Evolutionary conservation across 2,329 filamentous ascomycete species (phyloP), one percentile per base, ranked within the genome.

Genomic region (Penicillium crustosum): DNA sequence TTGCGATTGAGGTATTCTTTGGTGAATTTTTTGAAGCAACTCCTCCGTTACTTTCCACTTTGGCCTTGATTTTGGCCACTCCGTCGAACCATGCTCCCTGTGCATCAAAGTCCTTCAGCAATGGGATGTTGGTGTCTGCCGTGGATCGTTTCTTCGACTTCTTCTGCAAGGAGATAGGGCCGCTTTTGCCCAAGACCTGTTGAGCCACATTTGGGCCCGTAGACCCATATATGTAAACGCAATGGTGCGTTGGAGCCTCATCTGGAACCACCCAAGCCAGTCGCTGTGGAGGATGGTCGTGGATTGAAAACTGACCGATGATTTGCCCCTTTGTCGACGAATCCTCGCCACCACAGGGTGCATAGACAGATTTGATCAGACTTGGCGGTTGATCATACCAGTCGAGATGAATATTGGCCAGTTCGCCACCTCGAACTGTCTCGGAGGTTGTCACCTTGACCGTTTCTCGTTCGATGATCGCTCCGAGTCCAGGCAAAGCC

Each of bases 1-100:
- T 68, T 12, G 79, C 70, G 33, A 73, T 65, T 1, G 57, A 59
- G 10, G 59, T 59, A 43, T 65, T 66, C 35, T 65, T 63, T 15
- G 58, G 39, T 1, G 52, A 49, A 9, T 39, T 27, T 9, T 54
- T 53, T 13, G 55, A 53, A 39, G 44, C 41, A 7, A 61, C 49
- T 21, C 56, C 52, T 17, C 58, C 55, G 2, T 29, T 19, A 13
- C n/a, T 23, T 25, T 62, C 35, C 6, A 51, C 27, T 5, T 54
- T 64, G 15, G 42, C 39, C n/a, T 63, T 61, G 50, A 69, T 66
- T 23, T 61, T 39, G 13, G 62, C 62, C 19, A 69, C 66, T 15
- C 62, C 68, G 10, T 70, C 61, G 41, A 69, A 70, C 68, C 68
- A 70, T 12, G 66, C 57, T 21, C 66, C 66, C 9, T 64, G 54